Percentiles rank a stretch among this genome's conserved stretches.
phyloP scores from a whole-genome alignment of 495 filamentous ascomycete genomes.

The Daldinia concentrica region DNA sequence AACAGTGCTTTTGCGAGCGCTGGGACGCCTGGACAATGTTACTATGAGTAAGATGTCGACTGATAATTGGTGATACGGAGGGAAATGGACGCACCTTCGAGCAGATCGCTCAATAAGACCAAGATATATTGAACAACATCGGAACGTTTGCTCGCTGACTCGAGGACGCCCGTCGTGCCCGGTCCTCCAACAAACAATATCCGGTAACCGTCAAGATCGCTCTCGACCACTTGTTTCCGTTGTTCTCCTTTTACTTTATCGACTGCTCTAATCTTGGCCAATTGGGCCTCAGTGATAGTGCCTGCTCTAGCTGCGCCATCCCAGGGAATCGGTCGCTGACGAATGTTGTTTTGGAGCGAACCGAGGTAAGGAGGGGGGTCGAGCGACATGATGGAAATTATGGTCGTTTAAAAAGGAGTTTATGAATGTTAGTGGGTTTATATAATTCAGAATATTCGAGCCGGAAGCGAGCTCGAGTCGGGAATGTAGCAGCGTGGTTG shows the following conservation, averaged over 20 bases:
- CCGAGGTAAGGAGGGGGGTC: slow-evolving; percentile 90
- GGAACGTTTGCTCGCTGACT: slow-evolving; percentile 77
- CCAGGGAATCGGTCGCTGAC: slow-evolving; percentile 94
- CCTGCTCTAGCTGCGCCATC: slow-evolving; percentile 94
- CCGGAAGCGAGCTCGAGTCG: slow-evolving; percentile 22
- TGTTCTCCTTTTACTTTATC: slow-evolving; percentile 91
- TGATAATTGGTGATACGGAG: not conserved
- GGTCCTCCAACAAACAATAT: slow-evolving; percentile 77
- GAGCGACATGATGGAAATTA: slow-evolving; percentile 74
- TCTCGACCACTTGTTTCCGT: slow-evolving; percentile 80
- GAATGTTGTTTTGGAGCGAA: slow-evolving; percentile 94
- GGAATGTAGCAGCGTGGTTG: slow-evolving; percentile 5
- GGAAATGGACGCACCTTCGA: slow-evolving; percentile 70
- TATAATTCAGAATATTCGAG: slow-evolving; percentile 3
- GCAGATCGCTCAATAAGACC: slow-evolving; percentile 85
- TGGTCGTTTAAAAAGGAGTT: slow-evolving; percentile 4
- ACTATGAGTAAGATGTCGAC: slow-evolving; percentile 1
- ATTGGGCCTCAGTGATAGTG: slow-evolving; percentile 91
- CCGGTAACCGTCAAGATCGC: slow-evolving; percentile 79
- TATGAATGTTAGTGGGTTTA: not conserved
- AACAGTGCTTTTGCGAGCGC: slow-evolving; percentile 77
- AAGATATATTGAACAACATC: slow-evolving; percentile 96
- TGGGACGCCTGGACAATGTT: slow-evolving; percentile 71
- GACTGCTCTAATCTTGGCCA: slow-evolving; percentile 96
- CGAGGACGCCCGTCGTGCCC: slow-evolving; percentile 77